Base-by-base conservation (phyloP, 495 filamentous ascomycete species). In the Articulospora tetracladia region DNA sequence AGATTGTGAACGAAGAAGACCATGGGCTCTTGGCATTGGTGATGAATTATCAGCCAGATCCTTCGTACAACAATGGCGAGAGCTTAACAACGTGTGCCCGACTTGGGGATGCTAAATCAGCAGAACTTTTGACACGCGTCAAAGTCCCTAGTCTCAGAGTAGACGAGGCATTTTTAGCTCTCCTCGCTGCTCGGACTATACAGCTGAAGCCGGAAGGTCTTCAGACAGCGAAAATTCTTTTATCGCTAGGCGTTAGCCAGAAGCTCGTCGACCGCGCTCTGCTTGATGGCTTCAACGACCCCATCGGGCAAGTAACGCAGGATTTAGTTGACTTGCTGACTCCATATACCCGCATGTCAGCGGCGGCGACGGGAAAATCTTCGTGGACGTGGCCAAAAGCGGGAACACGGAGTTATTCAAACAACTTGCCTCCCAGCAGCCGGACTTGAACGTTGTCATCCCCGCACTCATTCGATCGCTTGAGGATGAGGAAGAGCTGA, bases 21-120 rank as follows among this genome's bases (percentile, higher is more conserved):
- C 49, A 52, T 17, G 49, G 26, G 13, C 49, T 52, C 8, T 27
- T 52, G 49, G 24, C 12, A 6, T 52, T 52, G 11, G 26, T 52
- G 49, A 52, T 52, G 49, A 24, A 52, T 26, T 52, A 52, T 25
- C 19, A 17, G 49, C 49, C 49, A 52, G 49, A 52, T 26, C 49
- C 49, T 26, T 11, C 49, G 24, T 52, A 52, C 24, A 52, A 52
- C 24, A 52, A 24, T 52, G 49, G 11, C 24, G 24, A 52, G 17
- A 52, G 49, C 22, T 25, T 52, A 27, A 52, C 24, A 23, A 15
- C 8, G 10, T 19, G n/a, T 52, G 49, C 49, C 17, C 20, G 49
- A 24, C 13, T 22, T 26, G 49, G 49, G 26, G 49, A 52, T 25
- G 49, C 49, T 27, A 52, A 52, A 52, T 3, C 49, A 7, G 17